Evolutionary conservation across 805 yeast species (phyloP), one percentile per base, ranked within the genome.

Genomic region (Barnettozyma botsteinii): DNA sequence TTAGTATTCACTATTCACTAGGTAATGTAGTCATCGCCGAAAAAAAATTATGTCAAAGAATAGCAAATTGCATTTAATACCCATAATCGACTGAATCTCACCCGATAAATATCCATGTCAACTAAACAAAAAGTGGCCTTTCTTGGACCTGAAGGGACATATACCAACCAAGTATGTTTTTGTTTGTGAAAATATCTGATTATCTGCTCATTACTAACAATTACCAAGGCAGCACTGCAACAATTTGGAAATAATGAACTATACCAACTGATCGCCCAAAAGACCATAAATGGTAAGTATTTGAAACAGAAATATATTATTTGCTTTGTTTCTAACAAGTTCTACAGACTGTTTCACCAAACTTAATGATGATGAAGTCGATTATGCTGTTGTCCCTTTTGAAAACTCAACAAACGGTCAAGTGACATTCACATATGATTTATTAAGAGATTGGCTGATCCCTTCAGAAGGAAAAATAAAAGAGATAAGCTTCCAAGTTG

Each of bases 351-450:
- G 97, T 56, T 84, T 91, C 35, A 58, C 66, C 1, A 62, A 82
- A 9, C 60, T 70, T 25, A 49, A 60, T 4, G 62, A 67, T 10
- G 62, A 62, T 15, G 50, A 52, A 4, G 79, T 78, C n/a, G 80
- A 79, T 38, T 79, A 67, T 54, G 80, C 91, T 0, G 82, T 88
- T 10, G 83, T 93, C 3, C 98, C 98, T 1, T 75, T 86, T 50
- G 97, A 91, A 53, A 91, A 91, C 64, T 88, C 97, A 4, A 83
- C 97, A 2, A 93, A 91, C 60, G 98, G 98, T 0, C 89, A 83
- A 49, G 98, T 93, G 7, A 84, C 81, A 2, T 75, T 81, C 55
- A 85, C 96, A 0, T 81, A 85, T 57, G 96, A 88, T 55, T 65
- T 88, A 12, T 65, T 91, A 23, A 66, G 95, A 47, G 88, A 84